These are phyloP conservation scores for Circinella umbellata DNA, from an alignment of 371 early-diverging fungal genomes.

Conservation along the genomic window DNA sequence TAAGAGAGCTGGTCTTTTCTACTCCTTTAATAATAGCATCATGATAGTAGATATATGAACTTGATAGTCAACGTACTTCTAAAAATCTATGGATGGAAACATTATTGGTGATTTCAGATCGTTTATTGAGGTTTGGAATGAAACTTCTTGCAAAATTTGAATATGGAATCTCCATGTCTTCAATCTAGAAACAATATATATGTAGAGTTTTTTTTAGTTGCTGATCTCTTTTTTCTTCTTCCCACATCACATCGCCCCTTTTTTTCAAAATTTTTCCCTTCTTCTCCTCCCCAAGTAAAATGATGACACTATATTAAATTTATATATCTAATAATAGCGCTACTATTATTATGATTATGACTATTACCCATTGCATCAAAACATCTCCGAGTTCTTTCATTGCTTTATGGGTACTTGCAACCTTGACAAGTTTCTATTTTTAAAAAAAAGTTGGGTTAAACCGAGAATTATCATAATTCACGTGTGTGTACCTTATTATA, in stretches of 20 bases:
- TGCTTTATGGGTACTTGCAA: constrained; percentile 31
- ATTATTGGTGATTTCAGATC: constrained; percentile 40
- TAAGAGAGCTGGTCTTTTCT: no score
- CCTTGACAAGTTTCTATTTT: constrained; percentile 23
- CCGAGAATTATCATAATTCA: neutral
- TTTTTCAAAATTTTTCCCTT: neutral
- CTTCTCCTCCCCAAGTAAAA: neutral
- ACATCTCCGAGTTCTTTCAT: constrained; percentile 44
- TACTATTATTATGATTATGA: no score
- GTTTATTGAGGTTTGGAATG: constrained; percentile 41
- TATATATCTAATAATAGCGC: neutral
- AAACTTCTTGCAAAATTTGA: constrained; percentile 47
- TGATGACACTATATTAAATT: no score
- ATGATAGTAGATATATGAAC: no score
- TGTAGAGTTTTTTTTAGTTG: no score
- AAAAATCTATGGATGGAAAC: constrained; percentile 32
- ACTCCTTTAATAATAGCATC: no score
- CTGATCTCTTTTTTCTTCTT: no score
- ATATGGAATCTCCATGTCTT: constrained; percentile 60
- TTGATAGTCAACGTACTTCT: constrained; percentile 18
- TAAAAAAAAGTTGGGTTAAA: neutral
- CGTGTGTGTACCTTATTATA: neutral
- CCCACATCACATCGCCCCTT: neutral
- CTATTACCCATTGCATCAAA: constrained; percentile 55
- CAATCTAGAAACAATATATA: constrained; percentile 25